Conservation (phyloP, 1,284 basidiomycete genomes). For the Xerocomus amazonicus region DNA sequence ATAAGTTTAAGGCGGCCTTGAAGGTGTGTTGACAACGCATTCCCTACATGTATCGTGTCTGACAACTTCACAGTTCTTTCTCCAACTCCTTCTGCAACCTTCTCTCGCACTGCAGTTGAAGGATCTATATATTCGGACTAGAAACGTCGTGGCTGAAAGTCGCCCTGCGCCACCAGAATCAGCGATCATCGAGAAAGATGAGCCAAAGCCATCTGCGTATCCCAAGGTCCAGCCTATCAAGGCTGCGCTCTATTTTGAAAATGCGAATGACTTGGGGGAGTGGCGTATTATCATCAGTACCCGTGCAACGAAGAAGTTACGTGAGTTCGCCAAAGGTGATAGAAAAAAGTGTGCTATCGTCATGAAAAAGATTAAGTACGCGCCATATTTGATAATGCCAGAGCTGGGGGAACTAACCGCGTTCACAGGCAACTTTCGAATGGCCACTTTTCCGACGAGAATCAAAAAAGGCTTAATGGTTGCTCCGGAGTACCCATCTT, state of each 20-base stretch:
- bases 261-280: neutral
- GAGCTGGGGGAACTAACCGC: neutral
- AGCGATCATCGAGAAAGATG: neutral
- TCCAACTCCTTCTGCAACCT: slow-evolving; percentile 20
- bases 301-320: neutral
- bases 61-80: slow-evolving; percentile 21
- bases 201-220: neutral
- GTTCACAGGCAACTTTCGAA: slow-evolving; percentile 54
- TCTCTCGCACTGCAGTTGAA: slow-evolving; percentile 14
- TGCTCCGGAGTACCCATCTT: slow-evolving; percentile 53
- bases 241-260: neutral
- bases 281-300: neutral
- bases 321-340: neutral
- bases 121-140: neutral
- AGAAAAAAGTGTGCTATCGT: neutral
- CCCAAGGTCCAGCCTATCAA: neutral
- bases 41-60: neutral
- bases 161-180: neutral
- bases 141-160: neutral
- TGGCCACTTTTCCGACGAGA: slow-evolving; percentile 64
- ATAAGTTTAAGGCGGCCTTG: slow-evolving; percentile 27
- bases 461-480: slow-evolving; percentile 60
- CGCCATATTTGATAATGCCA: neutral
- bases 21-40: slow-evolving; percentile 20
- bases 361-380: neutral